Conservation (phyloP, 257 asterid species). For the Voacanga thouarsii region DNA sequence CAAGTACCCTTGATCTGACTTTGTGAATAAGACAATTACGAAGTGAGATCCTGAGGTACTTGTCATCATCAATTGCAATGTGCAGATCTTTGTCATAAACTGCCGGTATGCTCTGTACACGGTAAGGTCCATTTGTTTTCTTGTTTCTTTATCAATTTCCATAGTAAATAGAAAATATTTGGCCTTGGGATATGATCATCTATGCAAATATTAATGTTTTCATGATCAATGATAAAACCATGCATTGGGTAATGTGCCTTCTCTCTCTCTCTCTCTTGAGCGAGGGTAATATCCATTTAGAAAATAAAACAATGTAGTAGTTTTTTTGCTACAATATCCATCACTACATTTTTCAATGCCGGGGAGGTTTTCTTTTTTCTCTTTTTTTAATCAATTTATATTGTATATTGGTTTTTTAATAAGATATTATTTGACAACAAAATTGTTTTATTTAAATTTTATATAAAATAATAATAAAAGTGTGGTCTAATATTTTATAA, state of each 20-base stretch:
- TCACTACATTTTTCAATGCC: neutral
- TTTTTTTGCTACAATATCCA: neutral
- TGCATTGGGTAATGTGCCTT: conserved; percentile 17
- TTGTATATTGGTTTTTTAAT: no score
- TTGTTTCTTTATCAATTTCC: conserved; percentile 33
- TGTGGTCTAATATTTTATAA: no score
- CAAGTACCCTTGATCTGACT: conserved; percentile 64
- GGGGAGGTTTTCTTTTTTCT: neutral
- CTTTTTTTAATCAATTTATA: no score
- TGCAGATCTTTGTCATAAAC: conserved; percentile 32
- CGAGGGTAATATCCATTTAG: no score
- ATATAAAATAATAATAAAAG: no score
- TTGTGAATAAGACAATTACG: conserved; percentile 66
- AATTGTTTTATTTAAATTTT: no score
- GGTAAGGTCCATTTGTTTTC: conserved; percentile 36
- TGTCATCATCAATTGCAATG: conserved; percentile 23
- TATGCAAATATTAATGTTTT: conserved; percentile 6
- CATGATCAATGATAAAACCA: conserved; percentile 1
- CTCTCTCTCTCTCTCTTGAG: no score
- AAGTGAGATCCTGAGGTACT: conserved; percentile 77
- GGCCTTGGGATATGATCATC: conserved; percentile 10
- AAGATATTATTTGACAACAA: no score
- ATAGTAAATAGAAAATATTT: conserved; percentile 22
- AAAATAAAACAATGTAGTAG: no score
- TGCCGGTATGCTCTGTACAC: conserved; percentile 17